phyloP scores from a whole-genome alignment of 176 grass and related monocot species.

The Carex cristatella region DNA sequence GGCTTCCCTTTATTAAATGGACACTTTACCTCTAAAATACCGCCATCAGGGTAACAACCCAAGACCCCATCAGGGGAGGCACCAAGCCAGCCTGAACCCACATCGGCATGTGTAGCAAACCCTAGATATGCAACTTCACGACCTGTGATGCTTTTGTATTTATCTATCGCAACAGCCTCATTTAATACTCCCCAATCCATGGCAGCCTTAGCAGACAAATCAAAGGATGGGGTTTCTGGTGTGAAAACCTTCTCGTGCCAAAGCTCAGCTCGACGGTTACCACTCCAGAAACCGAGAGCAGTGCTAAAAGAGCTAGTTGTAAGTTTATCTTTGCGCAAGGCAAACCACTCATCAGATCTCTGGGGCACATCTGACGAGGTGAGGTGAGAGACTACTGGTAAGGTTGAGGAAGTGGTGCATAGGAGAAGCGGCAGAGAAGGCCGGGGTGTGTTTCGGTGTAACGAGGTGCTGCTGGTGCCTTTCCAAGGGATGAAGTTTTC shows the following conservation, averaged over 20 bases:
- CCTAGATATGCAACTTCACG: constrained; percentile 55
- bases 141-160: constrained; percentile 78
- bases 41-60: constrained; percentile 59
- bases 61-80: constrained; percentile 90
- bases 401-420: constrained; percentile 27
- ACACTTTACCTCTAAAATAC: constrained; percentile 93
- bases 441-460: constrained; percentile 32
- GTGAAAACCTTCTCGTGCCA: constrained; percentile 91
- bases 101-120: constrained; percentile 71
- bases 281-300: constrained; percentile 78
- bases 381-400: constrained; percentile 47
- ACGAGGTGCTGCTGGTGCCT: constrained; percentile 41
- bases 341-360: constrained; percentile 94
- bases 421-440: constrained; percentile 34
- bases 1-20: constrained; percentile 98
- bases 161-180: constrained; percentile 63
- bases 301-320: constrained; percentile 98
- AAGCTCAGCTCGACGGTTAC: constrained; percentile 64
- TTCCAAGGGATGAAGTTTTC: constrained; percentile 74
- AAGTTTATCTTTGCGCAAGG: constrained; percentile 92
- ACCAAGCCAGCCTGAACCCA: constrained; percentile 75
- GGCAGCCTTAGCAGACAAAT: constrained; percentile 53
- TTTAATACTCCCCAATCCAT: constrained; percentile 88
- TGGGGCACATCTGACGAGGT: constrained; percentile 55
- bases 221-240: constrained; percentile 40